These are phyloP conservation scores for Pontederia paniculata DNA, from an alignment of 176 grass and related monocot genomes.

Conservation along the genomic window DNA sequence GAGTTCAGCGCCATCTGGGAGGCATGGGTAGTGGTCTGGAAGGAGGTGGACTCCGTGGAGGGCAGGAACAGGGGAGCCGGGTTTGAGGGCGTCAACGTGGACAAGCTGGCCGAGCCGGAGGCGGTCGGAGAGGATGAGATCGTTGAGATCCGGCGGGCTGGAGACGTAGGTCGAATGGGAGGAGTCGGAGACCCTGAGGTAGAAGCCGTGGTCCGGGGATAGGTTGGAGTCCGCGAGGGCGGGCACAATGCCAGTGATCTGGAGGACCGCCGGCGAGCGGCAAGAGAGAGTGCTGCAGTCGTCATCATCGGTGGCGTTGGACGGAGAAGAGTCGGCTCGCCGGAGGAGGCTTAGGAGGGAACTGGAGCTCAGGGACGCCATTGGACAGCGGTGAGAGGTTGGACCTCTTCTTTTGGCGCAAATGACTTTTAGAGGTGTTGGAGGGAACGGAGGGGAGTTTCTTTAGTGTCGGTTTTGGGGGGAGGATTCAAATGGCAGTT, in stretches of 20 bases:
- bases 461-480: too few relatives aligned
- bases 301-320: background rate
- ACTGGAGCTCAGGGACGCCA: too few relatives aligned
- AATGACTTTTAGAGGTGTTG: too few relatives aligned
- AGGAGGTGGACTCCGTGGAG: constrained; percentile 59
- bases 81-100: constrained; percentile 45
- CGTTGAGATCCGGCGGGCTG: constrained; percentile 51
- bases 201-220: constrained; percentile 70
- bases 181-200: constrained; percentile 74
- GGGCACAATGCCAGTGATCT: constrained; percentile 13
- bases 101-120: constrained; percentile 85
- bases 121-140: constrained; percentile 67
- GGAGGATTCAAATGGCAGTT: too few relatives aligned
- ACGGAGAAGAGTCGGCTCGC: too few relatives aligned
- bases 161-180: constrained; percentile 76
- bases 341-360: too few relatives aligned
- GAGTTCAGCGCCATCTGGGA: constrained; percentile 33
- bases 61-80: constrained; percentile 45
- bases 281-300: too few relatives aligned
- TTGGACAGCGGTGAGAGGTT: too few relatives aligned
- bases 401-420: too few relatives aligned
- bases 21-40: constrained; percentile 38
- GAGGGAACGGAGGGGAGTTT: too few relatives aligned
- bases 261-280: background rate
- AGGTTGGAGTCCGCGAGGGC: constrained; percentile 36